Percentiles rank a stretch among this genome's conserved stretches.
These are phyloP conservation scores for Bolboschoenus planiculmis DNA, from an alignment of 176 grass and related monocot genomes.

Conservation along the genomic window DNA sequence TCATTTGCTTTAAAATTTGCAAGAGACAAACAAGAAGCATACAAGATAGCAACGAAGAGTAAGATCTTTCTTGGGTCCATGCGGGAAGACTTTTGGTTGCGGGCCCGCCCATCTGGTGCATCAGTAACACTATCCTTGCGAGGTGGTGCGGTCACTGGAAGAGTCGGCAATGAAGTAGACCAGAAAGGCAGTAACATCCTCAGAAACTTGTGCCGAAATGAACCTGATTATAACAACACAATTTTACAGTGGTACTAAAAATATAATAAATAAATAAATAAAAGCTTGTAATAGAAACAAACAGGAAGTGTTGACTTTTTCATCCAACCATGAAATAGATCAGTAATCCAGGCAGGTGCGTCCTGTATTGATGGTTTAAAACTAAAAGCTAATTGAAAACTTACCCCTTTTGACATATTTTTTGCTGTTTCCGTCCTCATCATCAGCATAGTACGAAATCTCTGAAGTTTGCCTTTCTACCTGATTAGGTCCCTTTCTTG, in stretches of 20 bases:
- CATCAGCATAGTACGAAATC: conserved; percentile 88
- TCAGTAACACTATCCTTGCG: conserved; percentile 52
- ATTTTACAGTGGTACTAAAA: background rate
- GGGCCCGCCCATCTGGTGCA: conserved; percentile 49
- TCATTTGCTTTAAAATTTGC: background rate
- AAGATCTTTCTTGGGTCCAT: conserved; percentile 91
- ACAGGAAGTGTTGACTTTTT: background rate
- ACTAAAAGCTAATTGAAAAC: background rate
- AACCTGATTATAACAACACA: conserved; percentile 42
- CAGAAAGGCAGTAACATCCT: conserved; percentile 98
- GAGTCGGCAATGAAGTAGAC: conserved; percentile 74
- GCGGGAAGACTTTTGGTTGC: conserved; percentile 65
- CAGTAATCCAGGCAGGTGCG: background rate
- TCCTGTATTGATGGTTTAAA: background rate
- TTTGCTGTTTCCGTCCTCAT: conserved; percentile 86
- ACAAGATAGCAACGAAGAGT: conserved; percentile 86
- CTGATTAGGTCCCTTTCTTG: conserved; percentile 67
- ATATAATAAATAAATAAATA: conserved; percentile 20
- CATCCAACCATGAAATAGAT: background rate
- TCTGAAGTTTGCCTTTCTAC: conserved; percentile 87
- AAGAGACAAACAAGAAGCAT: conserved; percentile 22
- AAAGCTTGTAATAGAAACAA: background rate
- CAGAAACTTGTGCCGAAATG: conserved; percentile 72
- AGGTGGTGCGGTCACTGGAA: conserved; percentile 75
- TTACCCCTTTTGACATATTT: conserved; percentile 94